Percentiles rank a stretch among this genome's conserved stretches.
Evolutionary conservation across 352 stramenopile species (phyloP).

Genomic region (Phytopythium chamaehyphon): DNA sequence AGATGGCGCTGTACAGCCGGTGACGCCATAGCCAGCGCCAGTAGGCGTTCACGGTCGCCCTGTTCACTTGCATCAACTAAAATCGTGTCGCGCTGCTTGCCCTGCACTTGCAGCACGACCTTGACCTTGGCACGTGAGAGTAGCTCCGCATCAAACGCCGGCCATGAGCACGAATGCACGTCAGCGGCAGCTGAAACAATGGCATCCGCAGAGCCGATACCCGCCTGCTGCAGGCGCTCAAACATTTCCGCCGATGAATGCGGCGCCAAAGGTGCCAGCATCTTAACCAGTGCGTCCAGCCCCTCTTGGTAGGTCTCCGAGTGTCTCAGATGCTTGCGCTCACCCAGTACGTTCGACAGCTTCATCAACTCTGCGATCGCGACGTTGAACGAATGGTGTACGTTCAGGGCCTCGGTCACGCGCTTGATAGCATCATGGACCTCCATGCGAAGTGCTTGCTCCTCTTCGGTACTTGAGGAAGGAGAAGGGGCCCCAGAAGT

Average conservation of each 20-base stretch:
- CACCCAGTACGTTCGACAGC: slow-evolving; percentile 76
- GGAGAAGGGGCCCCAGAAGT: slow-evolving; percentile 1
- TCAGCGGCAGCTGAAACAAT: slow-evolving; percentile 22
- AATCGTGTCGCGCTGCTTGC: slow-evolving; percentile 73
- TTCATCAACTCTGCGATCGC: slow-evolving; percentile 91
- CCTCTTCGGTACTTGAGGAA: slow-evolving; percentile 6
- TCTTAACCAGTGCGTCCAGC: slow-evolving; percentile 60
- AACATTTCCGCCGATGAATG: slow-evolving; percentile 83
- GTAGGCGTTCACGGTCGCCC: slow-evolving; percentile 53
- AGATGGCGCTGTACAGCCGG: slow-evolving; percentile 64
- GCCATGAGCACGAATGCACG: slow-evolving; percentile 65
- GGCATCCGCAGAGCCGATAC: slow-evolving; percentile 12
- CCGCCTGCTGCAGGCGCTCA: slow-evolving; percentile 32
- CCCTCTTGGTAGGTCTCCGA: slow-evolving; percentile 45
- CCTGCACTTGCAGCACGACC: slow-evolving; percentile 79
- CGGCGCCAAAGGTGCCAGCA: slow-evolving; percentile 75
- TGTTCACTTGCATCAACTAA: slow-evolving; percentile 45
- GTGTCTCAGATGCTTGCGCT: slow-evolving; percentile 30
- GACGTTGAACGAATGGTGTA: slow-evolving; percentile 86
- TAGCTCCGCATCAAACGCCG: slow-evolving; percentile 45
- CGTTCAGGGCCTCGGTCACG: slow-evolving; percentile 70
- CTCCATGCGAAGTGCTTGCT: slow-evolving; percentile 46
- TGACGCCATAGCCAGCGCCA: slow-evolving; percentile 54
- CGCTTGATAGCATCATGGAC: slow-evolving; percentile 80
- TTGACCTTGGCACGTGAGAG: slow-evolving; percentile 71